Base-by-base conservation (phyloP, 305 asterid species). In the Rubia tinctorum region DNA sequence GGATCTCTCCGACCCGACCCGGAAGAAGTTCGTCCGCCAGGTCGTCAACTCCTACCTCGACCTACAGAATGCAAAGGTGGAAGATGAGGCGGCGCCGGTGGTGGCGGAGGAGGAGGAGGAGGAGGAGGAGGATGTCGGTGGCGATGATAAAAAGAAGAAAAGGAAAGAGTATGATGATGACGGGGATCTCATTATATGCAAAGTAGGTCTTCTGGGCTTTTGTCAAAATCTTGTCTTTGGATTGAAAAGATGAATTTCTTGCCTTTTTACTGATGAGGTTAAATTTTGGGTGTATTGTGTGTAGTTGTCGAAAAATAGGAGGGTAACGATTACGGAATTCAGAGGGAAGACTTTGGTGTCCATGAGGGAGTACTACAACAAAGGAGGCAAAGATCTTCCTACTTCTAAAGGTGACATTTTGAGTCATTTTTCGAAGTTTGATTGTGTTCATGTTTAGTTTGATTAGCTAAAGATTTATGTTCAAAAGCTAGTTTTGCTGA, bases 271-370 rank as follows among this genome's bases (percentile, higher is more conserved):
- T 12, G 27, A 60, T 76, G 70, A 3, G n/a, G 22, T 69, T 0
- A 17, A 8, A 1, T n/a, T 20, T 14, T 4, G 23, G 34, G 4
- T 72, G 62, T 13, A 7, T 45, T 68, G 44, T 27, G 53, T 71
- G 58, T 56, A 91, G 98, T 75, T 93, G 79, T 81, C 92, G 1
- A 85, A 86, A 68, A 90, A 77, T 86, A 94, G 98, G 83, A 87
- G 94, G 82, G 98, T 94, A 85, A 88, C 97, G 34, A 69, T 94
- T n/a, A 86, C 98, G 43, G 95, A 94, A 45, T 94, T 91, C 72
- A 90, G 74, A 84, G 98, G 97, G 59, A 91, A 79, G 86, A 90
- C 88, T 74, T 86, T 86, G 88, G 84, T 94, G 59, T 91, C 98
- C 0, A 86, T 94, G 66, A 87, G 97, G 82, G 97, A 94, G 88